phyloP scores from a whole-genome alignment of 1,284 basidiomycete species.

The Cryptococcus sp. region DNA sequence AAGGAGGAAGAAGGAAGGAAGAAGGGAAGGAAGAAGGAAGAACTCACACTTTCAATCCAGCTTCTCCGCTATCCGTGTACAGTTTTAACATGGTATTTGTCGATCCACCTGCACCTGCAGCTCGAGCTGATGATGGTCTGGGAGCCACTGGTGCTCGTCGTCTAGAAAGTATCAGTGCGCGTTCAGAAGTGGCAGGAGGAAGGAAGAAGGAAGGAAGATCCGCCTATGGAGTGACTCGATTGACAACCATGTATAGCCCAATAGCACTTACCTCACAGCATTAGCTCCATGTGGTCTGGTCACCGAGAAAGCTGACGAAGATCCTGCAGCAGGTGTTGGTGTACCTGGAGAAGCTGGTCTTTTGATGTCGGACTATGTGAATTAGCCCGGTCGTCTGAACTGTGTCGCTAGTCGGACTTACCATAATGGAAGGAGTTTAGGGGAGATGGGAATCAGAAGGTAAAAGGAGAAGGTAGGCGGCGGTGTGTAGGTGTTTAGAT shows the following conservation, averaged over 20 bases:
- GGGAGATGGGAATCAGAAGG: neutral
- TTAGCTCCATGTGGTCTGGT: conserved; percentile 43
- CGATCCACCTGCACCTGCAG: conserved; percentile 92
- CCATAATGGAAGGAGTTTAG: neutral
- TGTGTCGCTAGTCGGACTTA: neutral
- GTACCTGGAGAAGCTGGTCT: conserved; percentile 38
- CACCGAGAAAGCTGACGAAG: conserved; percentile 36
- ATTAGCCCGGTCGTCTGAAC: neutral
- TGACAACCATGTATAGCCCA: too few species aligned
- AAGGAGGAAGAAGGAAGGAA: neutral
- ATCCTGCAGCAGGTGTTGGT: conserved; percentile 11
- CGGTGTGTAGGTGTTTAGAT: too few species aligned
- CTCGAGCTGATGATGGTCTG: conserved; percentile 80
- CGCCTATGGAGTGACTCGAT: neutral
- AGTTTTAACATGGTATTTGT: conserved; percentile 97
- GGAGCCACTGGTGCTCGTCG: conserved; percentile 72
- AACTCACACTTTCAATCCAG: conserved; percentile 90
- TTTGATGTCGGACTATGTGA: conserved; percentile 35
- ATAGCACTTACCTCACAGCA: conserved; percentile 38
- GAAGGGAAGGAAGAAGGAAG: neutral
- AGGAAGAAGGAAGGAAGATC: neutral
- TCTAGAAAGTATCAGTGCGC: conserved; percentile 48
- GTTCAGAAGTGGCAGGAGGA: neutral
- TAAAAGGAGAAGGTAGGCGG: neutral
- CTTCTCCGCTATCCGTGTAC: conserved; percentile 91